phyloP scores from a whole-genome alignment of 2,329 filamentous ascomycete genomes.

The Dichotomopilus funicola region DNA sequence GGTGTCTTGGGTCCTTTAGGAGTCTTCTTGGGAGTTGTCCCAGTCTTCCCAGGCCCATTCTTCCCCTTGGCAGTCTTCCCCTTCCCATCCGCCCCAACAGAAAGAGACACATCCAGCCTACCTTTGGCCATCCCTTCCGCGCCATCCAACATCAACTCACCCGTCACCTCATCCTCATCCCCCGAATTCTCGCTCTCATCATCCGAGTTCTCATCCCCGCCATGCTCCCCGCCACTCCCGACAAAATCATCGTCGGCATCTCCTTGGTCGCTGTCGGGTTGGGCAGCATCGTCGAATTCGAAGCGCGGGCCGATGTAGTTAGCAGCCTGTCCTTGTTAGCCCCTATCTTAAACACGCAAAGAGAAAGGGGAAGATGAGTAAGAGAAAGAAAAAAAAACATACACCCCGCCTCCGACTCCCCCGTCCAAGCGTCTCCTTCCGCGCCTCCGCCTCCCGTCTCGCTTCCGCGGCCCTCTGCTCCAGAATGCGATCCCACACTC shows the following conservation, averaged over 20 bases:
- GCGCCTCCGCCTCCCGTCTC: constrained; percentile 60
- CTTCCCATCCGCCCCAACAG: constrained; percentile 16
- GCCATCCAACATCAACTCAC: constrained; percentile 12
- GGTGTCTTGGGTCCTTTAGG: constrained; percentile 21
- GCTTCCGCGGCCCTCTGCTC: constrained; percentile 74
- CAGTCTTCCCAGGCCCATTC: constrained; percentile 11
- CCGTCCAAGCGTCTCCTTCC: constrained; percentile 72
- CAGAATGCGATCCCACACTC: constrained; percentile 86
- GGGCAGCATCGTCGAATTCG: constrained; percentile 22
- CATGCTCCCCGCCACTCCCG: constrained; percentile 10
- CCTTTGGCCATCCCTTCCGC: too few relatives aligned
- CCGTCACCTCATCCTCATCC: constrained; percentile 13
- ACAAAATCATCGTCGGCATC: constrained; percentile 26
- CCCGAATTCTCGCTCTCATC: constrained; percentile 24
- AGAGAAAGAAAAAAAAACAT: constrained; percentile 19
- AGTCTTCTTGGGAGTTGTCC: neutral
- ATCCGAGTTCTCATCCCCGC: constrained; percentile 8
- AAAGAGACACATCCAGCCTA: too few relatives aligned
- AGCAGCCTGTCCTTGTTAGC: constrained; percentile 23
- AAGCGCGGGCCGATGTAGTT: constrained; percentile 21
- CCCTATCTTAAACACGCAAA: neutral
- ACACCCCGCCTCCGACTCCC: constrained; percentile 67
- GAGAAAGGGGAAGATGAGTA: neutral
- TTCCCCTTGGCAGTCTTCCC: constrained; percentile 22
- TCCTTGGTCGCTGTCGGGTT: constrained; percentile 20